A percentile compares a stretch with the other conserved stretches of the same genome.
phyloP scores from a whole-genome alignment of 2,329 filamentous ascomycete genomes.

The Cladosporium sp. region DNA sequence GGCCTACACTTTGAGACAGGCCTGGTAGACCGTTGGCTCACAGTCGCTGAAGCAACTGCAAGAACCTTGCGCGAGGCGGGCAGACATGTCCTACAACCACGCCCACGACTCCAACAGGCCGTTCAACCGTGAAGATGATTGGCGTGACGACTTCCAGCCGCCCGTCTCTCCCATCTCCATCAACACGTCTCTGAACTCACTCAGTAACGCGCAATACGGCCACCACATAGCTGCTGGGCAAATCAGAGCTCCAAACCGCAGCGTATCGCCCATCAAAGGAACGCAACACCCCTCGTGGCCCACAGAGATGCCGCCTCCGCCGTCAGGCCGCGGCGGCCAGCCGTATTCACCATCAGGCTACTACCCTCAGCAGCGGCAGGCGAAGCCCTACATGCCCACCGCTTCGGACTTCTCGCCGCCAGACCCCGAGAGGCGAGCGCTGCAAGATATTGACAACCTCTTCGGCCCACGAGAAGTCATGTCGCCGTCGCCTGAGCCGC shows the following conservation, averaged over 20 bases:
- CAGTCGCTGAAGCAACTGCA: slow-evolving; percentile 7
- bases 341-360: background rate
- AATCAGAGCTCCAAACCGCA: slow-evolving; percentile 1
- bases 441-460: slow-evolving; percentile 25
- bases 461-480: slow-evolving; percentile 17
- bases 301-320: slow-evolving; percentile 1
- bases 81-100: slow-evolving; percentile 4
- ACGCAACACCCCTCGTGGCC: no score
- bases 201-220: slow-evolving; percentile 2
- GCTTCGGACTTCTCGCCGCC: slow-evolving; percentile 8
- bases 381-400: slow-evolving; percentile 6
- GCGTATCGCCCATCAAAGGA: slow-evolving; percentile 6
- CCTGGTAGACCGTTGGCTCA: background rate
- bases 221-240: slow-evolving; percentile 1
- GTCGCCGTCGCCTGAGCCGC: slow-evolving; percentile 20
- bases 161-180: slow-evolving; percentile 3
- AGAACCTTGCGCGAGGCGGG: background rate
- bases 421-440: slow-evolving; percentile 11
- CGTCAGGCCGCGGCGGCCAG: background rate
- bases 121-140: background rate
- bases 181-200: slow-evolving; percentile 1
- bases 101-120: background rate
- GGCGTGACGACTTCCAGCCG: background rate
- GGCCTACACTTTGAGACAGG: background rate
- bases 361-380: background rate